Conservation (phyloP, 805 yeast genomes). For the Hanseniaspora valbyensis region DNA sequence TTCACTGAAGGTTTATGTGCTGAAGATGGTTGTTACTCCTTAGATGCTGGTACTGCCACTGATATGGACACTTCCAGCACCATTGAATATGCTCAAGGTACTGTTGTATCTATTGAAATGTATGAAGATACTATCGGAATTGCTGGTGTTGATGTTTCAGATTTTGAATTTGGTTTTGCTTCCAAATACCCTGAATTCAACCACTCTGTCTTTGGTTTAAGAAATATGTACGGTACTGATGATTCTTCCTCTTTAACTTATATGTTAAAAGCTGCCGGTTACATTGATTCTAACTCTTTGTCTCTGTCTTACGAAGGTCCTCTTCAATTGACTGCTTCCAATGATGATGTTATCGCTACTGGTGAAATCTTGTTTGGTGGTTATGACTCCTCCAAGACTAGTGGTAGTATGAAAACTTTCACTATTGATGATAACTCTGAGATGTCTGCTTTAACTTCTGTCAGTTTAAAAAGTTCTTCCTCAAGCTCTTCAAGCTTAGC, state of each 20-base stretch:
- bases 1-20: slow-evolving; percentile 1
- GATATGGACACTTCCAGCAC: neutral
- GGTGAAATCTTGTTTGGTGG: slow-evolving; percentile 16
- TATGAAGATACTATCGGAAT: neutral
- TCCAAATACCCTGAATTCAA: slow-evolving; percentile 7
- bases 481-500: neutral
- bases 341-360: slow-evolving; percentile 2
- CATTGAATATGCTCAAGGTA: slow-evolving; percentile 12
- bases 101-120: neutral
- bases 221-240: slow-evolving; percentile 12
- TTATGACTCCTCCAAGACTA: neutral
- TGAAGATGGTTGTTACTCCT: neutral
- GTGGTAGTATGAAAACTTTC: slow-evolving; percentile 1
- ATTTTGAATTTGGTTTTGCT: slow-evolving; percentile 14
- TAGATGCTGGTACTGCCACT: neutral
- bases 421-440: slow-evolving; percentile 2
- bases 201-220: slow-evolving; percentile 15
- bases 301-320: slow-evolving; percentile 14
- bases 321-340: slow-evolving; percentile 1
- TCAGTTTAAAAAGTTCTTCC: neutral
- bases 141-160: slow-evolving; percentile 11
- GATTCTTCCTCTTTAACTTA: neutral
- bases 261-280: neutral
- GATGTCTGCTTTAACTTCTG: neutral
- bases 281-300: slow-evolving; percentile 4